Base-by-base conservation (phyloP, 495 filamentous ascomycete species). In the Parathielavia appendiculata region DNA sequence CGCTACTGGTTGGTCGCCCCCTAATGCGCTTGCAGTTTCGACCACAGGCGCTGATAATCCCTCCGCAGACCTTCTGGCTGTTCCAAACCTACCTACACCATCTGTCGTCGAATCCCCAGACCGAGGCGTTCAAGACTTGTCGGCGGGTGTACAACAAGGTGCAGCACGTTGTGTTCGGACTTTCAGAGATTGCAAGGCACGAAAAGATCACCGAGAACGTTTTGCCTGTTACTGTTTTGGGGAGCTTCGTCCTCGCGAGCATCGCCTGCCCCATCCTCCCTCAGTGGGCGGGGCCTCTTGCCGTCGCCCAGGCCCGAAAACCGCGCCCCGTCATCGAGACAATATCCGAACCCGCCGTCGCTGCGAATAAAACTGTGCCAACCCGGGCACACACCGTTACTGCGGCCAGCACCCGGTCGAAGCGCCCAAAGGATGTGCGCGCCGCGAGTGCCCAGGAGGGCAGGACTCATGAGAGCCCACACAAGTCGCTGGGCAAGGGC, bases 31-130 rank as follows among this genome's bases (percentile, higher is more conserved):
- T 14, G 12, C 48, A 19, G 12, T 9, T 13, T 20, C 19, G 16
- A 12, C 19, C 20, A 17, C 36, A 11, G 0, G 44, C 39, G 57
- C 63, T 67, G 58, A 61, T 36, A 23, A 52, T 12, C 26, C 17
- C 36, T 58, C 19, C 14, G 58, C 71, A 90, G 87, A 90, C 87
- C 34, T 90, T 90, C 71, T 90, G 87, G 87, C 77, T 89, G 53
- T 88, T 90, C 73, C 87, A 90, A 71, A 89, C 86, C 35, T 88
- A 90, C 72, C 80, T 90, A 9, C 86, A 85, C 71, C 87, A 90
- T 65, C 81, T 90, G 56, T 78, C 84, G 46, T 71, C 76, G 58
- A 86, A 84, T 51, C 86, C 87, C 8, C 83, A 85, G 66, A 79
- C 84, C 46, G 77, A 82, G 50, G 79, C 83, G 22, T 90, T 90